These are phyloP conservation scores for Closterium sp. DNA, from an alignment of 139 green algal species.

Conservation along the genomic window DNA sequence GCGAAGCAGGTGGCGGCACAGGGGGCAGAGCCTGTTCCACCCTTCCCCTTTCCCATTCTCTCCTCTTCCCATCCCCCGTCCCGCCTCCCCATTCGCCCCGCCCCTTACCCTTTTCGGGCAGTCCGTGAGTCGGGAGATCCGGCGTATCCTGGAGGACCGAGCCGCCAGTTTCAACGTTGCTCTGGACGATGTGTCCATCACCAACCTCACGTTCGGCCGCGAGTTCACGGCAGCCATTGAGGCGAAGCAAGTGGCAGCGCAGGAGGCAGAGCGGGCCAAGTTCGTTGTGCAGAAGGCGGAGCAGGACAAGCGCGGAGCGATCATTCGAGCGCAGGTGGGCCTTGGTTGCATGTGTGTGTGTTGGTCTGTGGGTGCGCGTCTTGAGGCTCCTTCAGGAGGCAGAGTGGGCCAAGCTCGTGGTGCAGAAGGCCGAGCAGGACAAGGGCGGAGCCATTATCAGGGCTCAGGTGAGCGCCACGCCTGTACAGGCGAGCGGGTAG, in stretches of 20 bases:
- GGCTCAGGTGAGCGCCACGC: conserved; percentile 68
- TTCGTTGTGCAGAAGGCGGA: conserved; percentile 92
- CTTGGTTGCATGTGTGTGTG: neutral
- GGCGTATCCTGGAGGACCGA: conserved; percentile 81
- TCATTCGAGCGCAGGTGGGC: conserved; percentile 80
- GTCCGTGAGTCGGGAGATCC: conserved; percentile 88
- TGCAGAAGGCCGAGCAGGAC: conserved; percentile 92
- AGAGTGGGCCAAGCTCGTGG: conserved; percentile 28
- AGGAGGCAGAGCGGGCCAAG: conserved; percentile 96
- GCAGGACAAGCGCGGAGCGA: conserved; percentile 92
- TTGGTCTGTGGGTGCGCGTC: neutral
- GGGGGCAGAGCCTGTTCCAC: conserved; percentile 77
- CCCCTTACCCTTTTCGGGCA: conserved; percentile 30
- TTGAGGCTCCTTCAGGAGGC: neutral
- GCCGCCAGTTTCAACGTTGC: conserved; percentile 93
- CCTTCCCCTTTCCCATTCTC: no score
- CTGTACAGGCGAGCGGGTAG: no score
- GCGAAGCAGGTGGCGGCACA: conserved; percentile 91
- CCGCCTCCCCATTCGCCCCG: no score
- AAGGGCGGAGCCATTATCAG: conserved; percentile 90
- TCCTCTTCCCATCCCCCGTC: no score
- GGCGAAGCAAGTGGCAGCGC: conserved; percentile 89
- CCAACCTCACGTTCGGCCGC: conserved; percentile 90
- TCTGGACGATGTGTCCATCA: conserved; percentile 99
- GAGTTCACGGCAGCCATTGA: conserved; percentile 96